A percentile compares a stretch with the other conserved stretches of the same genome.
Conservation (phyloP, 495 filamentous ascomycete species). For the Elaphomyces granulatus region DNA sequence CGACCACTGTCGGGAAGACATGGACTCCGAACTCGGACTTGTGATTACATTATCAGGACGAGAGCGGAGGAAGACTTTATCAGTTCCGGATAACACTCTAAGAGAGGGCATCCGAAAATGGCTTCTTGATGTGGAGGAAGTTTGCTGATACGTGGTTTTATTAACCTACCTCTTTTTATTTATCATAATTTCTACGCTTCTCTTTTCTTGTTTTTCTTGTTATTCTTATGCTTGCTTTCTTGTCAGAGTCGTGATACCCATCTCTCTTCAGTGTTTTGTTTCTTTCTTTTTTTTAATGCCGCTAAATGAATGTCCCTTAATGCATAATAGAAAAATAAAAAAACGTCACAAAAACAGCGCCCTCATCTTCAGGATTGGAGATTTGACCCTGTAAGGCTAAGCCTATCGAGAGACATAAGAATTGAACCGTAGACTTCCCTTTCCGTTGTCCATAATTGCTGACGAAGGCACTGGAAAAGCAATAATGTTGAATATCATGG, state of each 20-base stretch:
- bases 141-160: slow-evolving; percentile 18
- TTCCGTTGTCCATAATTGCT: too few relatives aligned
- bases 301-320: too few relatives aligned
- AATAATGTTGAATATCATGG: too few relatives aligned
- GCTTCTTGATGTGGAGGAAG: slow-evolving; percentile 44
- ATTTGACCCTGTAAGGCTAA: too few relatives aligned
- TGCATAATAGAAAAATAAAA: too few relatives aligned
- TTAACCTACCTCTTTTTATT: slow-evolving; percentile 4
- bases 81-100: slow-evolving; percentile 40
- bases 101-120: slow-evolving; percentile 51
- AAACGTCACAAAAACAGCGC: too few relatives aligned
- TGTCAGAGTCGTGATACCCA: slow-evolving; percentile 4
- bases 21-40: slow-evolving; percentile 21
- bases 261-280: too few relatives aligned
- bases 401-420: too few relatives aligned
- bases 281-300: too few relatives aligned
- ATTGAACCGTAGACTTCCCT: too few relatives aligned
- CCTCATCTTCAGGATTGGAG: too few relatives aligned
- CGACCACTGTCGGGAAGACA: slow-evolving; percentile 37
- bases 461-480: too few relatives aligned
- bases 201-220: slow-evolving; percentile 5
- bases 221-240: slow-evolving; percentile 1
- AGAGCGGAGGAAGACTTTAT: slow-evolving; percentile 23
- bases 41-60: slow-evolving; percentile 13
- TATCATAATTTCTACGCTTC: slow-evolving; percentile 3